Evolutionary conservation across 768 basidiomycete genomes (phyloP).

Genomic region (Kondoa subrosea): DNA sequence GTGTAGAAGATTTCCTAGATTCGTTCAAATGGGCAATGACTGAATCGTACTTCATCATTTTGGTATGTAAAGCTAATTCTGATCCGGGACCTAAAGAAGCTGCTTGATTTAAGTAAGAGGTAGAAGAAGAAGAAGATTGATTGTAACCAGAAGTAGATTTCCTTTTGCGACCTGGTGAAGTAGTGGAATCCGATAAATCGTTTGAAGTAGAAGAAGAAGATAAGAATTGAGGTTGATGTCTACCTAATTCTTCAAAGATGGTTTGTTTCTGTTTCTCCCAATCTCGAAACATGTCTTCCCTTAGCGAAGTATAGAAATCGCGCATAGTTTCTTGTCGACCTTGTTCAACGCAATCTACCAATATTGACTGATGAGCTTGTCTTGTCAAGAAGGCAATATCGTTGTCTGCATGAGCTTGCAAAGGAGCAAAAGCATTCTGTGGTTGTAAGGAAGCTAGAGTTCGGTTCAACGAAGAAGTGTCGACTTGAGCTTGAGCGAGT

Average conservation of each 20-base stretch:
- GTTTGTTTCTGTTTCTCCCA: conserved; percentile 83
- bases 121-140: background rate
- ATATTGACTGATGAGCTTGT: conserved; percentile 85
- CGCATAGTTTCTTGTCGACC: conserved; percentile 66
- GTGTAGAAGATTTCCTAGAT: conserved; percentile 39
- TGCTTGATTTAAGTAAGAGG: background rate
- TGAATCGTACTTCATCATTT: conserved; percentile 90
- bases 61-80: conserved; percentile 44
- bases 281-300: conserved; percentile 55
- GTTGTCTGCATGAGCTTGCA: conserved; percentile 85
- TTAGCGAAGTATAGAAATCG: conserved; percentile 63
- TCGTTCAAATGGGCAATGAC: conserved; percentile 61
- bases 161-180: background rate
- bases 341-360: conserved; percentile 86
- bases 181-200: background rate
- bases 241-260: conserved; percentile 72
- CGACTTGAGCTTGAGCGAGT: conserved; percentile 81
- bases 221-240: conserved; percentile 16
- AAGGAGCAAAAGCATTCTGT: conserved; percentile 62
- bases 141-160: too few species aligned
- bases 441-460: conserved; percentile 73
- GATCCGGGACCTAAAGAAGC: conserved; percentile 3
- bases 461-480: conserved; percentile 66
- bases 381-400: conserved; percentile 74
- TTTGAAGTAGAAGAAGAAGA: background rate